These are phyloP conservation scores for Bromus sterilis DNA, from an alignment of 176 grass and related monocot genomes.

Conservation along the genomic window DNA sequence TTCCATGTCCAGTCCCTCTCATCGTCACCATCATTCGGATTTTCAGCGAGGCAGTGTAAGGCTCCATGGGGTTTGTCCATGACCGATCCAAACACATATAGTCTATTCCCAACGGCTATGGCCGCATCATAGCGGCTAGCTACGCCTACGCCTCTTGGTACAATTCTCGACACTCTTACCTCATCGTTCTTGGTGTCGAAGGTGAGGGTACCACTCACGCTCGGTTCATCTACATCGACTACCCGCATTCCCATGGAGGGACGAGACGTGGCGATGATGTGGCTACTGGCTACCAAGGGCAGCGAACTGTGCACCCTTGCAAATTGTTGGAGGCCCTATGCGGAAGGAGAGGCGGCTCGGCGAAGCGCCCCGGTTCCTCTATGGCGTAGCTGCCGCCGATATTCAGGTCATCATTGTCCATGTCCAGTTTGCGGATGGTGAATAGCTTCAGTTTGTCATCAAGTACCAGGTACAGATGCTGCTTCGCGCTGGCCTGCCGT, in stretches of 20 bases:
- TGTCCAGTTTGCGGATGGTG: background rate
- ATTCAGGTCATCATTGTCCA: background rate
- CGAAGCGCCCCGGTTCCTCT: background rate
- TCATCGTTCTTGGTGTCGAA: background rate
- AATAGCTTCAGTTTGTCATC: background rate
- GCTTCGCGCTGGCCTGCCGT: background rate
- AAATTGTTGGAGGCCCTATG: background rate
- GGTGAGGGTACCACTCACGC: background rate
- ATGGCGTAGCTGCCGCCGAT: too few species aligned
- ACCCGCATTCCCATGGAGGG: too few species aligned
- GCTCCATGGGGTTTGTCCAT: background rate
- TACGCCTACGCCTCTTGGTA: background rate
- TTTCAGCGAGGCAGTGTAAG: background rate
- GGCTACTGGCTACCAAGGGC: background rate
- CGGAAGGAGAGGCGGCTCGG: background rate
- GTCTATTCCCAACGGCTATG: background rate
- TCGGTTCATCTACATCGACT: too few species aligned
- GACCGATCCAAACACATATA: background rate
- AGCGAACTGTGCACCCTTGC: background rate
- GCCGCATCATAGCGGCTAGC: background rate
- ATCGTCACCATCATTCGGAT: background rate
- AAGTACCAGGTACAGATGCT: background rate
- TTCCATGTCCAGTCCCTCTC: too few species aligned
- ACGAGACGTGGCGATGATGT: background rate
- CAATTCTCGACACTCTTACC: background rate